Evolutionary conservation across 2,329 filamentous ascomycete species (phyloP), one percentile per base, ranked within the genome.

Genomic region (Hirsutella rhossiliensis): DNA sequence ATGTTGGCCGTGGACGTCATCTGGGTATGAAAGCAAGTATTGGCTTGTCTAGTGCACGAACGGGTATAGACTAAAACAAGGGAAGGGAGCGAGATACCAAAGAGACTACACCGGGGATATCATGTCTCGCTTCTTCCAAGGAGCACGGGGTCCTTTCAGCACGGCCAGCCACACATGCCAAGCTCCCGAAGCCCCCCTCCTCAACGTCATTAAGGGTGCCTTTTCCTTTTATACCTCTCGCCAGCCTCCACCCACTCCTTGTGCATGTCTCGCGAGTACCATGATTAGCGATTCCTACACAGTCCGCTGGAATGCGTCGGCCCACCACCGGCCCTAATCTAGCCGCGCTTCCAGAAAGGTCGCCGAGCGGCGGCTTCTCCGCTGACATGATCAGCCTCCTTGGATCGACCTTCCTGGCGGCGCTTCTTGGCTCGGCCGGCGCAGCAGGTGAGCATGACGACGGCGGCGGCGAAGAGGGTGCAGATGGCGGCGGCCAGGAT

Each of bases 371-470:
- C 36, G 17, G 39, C 19, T 29, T 40, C 42, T 5, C 53, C 38
- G 41, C 51, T 43, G 43, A 47, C 48, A 47, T 53, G 18, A 19
- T 29, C 31, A 18, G 51, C 48, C 53, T 59, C 59, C 51, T 60
- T 60, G 36, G 46, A 48, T 47, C 51, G 20, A 48, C 50, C n/a
- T n/a, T n/a, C n/a, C n/a, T n/a, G n/a, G n/a, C n/a, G n/a, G 28
- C 40, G 47, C 36, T 60, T 56, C 47, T 61, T 60, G 51, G 63
- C 52, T n/a, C 73, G 63, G 9, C 67, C 64, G 44, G 68, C 69
- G 62, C 72, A 80, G 69, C 78, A 82, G 7, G 75, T 76, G 51
- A 81, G 64, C 52, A 83, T 72, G 45, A 82, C 69, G 41, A 82
- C 51, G 43, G 78, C 48, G 18, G 72, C 71, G 9, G 69, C 78